Base-by-base conservation (phyloP, 116 monocot species). In the Cymodocea nodosa region DNA sequence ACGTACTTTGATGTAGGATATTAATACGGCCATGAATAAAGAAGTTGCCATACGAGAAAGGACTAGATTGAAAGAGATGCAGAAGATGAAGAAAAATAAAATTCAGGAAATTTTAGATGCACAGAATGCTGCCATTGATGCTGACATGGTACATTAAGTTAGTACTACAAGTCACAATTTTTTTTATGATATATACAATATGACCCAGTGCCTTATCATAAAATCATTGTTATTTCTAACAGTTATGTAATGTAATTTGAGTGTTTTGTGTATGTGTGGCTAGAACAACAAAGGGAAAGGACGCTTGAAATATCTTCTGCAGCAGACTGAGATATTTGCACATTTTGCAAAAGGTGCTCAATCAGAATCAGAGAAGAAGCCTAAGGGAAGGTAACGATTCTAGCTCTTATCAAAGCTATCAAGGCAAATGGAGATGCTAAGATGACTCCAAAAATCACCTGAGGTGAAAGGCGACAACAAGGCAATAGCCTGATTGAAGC, bases 201-300 rank as follows among this genome's bases (percentile, higher is more conserved):
- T 62, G 8, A 44, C 44, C 6, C 12, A 44, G 44, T 10, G 44
- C 0, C 44, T 44, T 44, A 44, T 6, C 44, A 44, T 44, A 44
- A 44, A 44, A 44, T 44, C 44, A 44, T 44, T 0, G 9, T 44
- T 44, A 7, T 44, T 44, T 8, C 44, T 44, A 44, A 44, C 1
- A 44, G 12, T 3, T 44, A 44, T 44, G 8, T 10, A 44, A 44
- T 44, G 44, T 1, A 44, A 10, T 44, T 44, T 44, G 44, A 44
- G 9, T 44, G 9, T 44, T 44, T 8, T 12, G 12, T 44, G 1
- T 44, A 13, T 59, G 14, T 49, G 36, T 22, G 50, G 34, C 20
- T 70, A 98, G 98, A 92, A 98, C 62, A 92, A 89, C 62, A 98
- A 84, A 74, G 92, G 98, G 52, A 98, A 98, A 65, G 98, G 98